A percentile compares a stretch with the other conserved stretches of the same genome.
phyloP scores from a whole-genome alignment of 257 asterid species.

The Nicotiana otophora region DNA sequence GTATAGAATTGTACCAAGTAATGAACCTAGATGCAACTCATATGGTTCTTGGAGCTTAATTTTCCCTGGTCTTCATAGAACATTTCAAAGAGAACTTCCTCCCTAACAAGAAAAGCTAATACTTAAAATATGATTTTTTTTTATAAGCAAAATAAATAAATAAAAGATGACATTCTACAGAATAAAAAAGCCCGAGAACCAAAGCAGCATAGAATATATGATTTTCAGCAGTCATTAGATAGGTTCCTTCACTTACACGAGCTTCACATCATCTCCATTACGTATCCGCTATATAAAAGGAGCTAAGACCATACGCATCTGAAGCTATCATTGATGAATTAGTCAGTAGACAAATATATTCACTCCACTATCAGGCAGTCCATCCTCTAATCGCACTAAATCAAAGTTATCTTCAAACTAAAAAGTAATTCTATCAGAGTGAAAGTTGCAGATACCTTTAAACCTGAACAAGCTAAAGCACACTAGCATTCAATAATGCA shows the following conservation, averaged over 20 bases:
- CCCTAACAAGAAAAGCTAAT: not conserved
- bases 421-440: not conserved
- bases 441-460: not conserved
- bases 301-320: not conserved
- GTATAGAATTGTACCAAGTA: not conserved
- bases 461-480: not conserved
- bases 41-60: not conserved
- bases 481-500: not conserved
- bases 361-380: not conserved
- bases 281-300: not conserved
- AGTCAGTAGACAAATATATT: not conserved
- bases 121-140: not conserved
- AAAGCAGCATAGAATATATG: not conserved
- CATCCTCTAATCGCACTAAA: not conserved
- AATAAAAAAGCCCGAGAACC: not conserved
- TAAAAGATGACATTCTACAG: not conserved
- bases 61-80: not conserved
- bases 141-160: not conserved
- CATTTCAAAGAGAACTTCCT: not conserved
- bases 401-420: not conserved
- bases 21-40: not conserved
- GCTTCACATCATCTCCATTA: not conserved
- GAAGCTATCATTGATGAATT: not conserved
- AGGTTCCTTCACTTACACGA: not conserved
- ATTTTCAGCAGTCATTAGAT: not conserved